These are phyloP conservation scores for Psophocarpus tetragonolobus DNA, from an alignment of 306 rosid species.

Conservation along the genomic window DNA sequence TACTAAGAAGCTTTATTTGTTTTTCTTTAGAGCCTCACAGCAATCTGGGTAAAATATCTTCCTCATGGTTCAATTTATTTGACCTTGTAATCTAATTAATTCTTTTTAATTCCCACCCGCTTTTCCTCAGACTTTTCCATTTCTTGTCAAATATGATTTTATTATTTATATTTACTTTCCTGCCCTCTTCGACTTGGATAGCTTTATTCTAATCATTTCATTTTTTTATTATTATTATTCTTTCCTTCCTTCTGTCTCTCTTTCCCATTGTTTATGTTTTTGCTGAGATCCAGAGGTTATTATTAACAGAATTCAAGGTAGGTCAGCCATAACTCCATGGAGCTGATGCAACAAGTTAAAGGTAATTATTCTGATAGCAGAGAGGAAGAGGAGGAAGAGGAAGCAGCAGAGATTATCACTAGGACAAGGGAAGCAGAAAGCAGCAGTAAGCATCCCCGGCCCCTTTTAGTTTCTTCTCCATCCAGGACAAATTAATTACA, in stretches of 20 bases:
- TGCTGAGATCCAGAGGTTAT: conserved; percentile 37
- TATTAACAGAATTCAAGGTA: conserved; percentile 28
- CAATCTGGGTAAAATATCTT: conserved; percentile 43
- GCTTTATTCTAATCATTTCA: conserved; percentile 6
- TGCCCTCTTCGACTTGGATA: not conserved
- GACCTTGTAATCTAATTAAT: conserved; percentile 11
- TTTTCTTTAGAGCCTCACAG: conserved; percentile 18
- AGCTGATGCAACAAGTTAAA: conserved; percentile 46
- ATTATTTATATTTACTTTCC: not conserved
- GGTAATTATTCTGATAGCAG: conserved; percentile 49
- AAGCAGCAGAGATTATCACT: conserved; percentile 23
- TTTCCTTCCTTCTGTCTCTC: too few relatives aligned
- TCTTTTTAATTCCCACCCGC: conserved; percentile 25
- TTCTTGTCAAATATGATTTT: not conserved
- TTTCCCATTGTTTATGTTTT: conserved; percentile 2
- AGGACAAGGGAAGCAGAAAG: conserved; percentile 28
- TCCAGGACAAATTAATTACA: not conserved
- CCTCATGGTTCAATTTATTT: conserved; percentile 8
- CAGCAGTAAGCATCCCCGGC: conserved; percentile 36
- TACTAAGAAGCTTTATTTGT: conserved; percentile 25
- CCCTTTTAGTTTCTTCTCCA: conserved; percentile 32
- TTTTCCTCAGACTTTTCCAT: conserved; percentile 11
- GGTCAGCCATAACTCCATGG: conserved; percentile 43
- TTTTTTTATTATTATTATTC: not conserved
- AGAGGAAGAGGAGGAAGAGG: conserved; percentile 50